Conservation (phyloP, 2,329 filamentous ascomycete species). For the Hymenoscyphus infarciens region DNA sequence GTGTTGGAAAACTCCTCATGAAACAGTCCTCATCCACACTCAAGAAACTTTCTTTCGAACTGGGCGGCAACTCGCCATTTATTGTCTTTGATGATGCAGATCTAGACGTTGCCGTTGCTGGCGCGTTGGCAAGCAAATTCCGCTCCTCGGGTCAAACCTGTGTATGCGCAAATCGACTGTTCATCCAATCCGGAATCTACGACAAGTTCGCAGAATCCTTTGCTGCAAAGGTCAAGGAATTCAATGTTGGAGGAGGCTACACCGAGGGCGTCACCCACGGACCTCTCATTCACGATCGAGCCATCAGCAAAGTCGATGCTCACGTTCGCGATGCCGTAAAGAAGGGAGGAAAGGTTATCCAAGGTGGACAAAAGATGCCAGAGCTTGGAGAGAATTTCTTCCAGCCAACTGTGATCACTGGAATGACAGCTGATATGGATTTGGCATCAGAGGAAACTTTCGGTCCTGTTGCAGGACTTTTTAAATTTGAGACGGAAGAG, state of each 20-base stretch:
- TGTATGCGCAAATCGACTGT: slow-evolving; percentile 83
- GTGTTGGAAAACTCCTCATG: slow-evolving; percentile 74
- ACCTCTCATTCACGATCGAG: slow-evolving; percentile 80
- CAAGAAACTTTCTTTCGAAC: slow-evolving; percentile 81
- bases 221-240: slow-evolving; percentile 66
- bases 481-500: slow-evolving; percentile 82
- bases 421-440: slow-evolving; percentile 82
- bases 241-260: slow-evolving; percentile 75
- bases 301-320: slow-evolving; percentile 71
- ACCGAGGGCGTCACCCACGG: slow-evolving; percentile 70
- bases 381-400: slow-evolving; percentile 84
- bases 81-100: slow-evolving; percentile 97
- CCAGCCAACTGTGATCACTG: slow-evolving; percentile 82
- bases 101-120: slow-evolving; percentile 76
- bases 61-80: slow-evolving; percentile 92
- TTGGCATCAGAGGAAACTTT: slow-evolving; percentile 90
- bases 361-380: slow-evolving; percentile 70
- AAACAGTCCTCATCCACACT: slow-evolving; percentile 78
- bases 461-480: slow-evolving; percentile 86
- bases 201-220: slow-evolving; percentile 68
- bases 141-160: slow-evolving; percentile 94
- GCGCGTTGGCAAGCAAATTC: slow-evolving; percentile 86
- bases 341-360: slow-evolving; percentile 72
- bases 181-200: slow-evolving; percentile 74
- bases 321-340: slow-evolving; percentile 76